These are phyloP conservation scores for Dryadomyces quercus-mongolicae DNA, from an alignment of 2,329 filamentous ascomycete genomes.

Conservation along the genomic window DNA sequence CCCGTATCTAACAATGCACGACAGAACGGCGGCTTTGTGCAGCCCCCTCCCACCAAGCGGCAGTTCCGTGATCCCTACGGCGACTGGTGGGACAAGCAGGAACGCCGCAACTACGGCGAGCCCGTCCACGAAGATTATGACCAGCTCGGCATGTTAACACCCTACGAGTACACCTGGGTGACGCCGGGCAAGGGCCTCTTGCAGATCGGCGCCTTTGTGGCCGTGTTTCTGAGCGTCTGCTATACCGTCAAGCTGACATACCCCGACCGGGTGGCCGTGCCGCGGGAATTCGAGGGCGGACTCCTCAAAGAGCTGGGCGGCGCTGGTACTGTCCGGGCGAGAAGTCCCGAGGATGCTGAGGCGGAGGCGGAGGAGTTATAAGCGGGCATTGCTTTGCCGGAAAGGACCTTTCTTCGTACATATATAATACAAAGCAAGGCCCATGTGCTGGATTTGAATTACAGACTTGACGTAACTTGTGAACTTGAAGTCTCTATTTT, in stretches of 20 bases:
- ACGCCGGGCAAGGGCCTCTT: conserved; percentile 57
- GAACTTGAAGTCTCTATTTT: no score
- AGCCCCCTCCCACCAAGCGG: conserved; percentile 70
- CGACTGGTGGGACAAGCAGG: conserved; percentile 96
- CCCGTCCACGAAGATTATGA: conserved; percentile 96
- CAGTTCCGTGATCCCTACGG: conserved; percentile 86
- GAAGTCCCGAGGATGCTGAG: conserved; percentile 1
- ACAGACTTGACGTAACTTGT: no score
- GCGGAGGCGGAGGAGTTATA: conserved; percentile 1
- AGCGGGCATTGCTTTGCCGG: neutral
- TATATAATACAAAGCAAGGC: neutral
- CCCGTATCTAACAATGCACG: neutral
- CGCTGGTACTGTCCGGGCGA: conserved; percentile 40
- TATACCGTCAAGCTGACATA: conserved; percentile 58
- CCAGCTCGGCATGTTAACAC: conserved; percentile 76
- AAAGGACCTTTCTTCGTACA: neutral
- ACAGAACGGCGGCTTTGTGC: conserved; percentile 76
- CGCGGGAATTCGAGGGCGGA: conserved; percentile 60
- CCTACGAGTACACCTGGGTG: conserved; percentile 78
- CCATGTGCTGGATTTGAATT: neutral
- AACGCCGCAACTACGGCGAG: conserved; percentile 93
- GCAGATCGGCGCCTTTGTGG: conserved; percentile 57
- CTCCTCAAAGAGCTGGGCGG: conserved; percentile 67
- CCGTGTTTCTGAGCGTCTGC: conserved; percentile 48
- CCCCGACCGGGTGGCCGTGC: conserved; percentile 58